These are phyloP conservation scores for Isabelozyma pseudorhagii DNA, from an alignment of 805 yeast species.

Conservation along the genomic window DNA sequence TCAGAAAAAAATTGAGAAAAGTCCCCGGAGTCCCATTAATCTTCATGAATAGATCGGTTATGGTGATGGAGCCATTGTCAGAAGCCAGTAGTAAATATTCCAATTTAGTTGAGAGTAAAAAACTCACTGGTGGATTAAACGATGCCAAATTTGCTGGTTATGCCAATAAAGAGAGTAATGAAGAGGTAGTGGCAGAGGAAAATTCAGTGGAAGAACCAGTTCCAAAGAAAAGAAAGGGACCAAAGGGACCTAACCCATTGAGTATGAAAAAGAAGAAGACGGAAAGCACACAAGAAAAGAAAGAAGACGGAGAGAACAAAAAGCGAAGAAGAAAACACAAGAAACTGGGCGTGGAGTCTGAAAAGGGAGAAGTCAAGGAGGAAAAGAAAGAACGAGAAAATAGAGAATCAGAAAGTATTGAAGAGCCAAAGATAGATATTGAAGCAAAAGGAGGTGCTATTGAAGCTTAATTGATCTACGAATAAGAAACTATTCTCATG, in stretches of 20 bases:
- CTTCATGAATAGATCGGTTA: slow-evolving; percentile 85
- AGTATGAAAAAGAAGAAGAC: slow-evolving; percentile 76
- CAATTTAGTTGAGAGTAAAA: slow-evolving; percentile 55
- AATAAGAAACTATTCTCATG: too few species aligned
- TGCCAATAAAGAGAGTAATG: slow-evolving; percentile 9
- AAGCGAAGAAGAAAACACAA: slow-evolving; percentile 24
- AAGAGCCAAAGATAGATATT: not conserved
- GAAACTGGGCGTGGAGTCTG: not conserved
- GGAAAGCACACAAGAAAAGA: slow-evolving; percentile 9
- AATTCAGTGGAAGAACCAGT: slow-evolving; percentile 8
- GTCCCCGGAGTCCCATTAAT: slow-evolving; percentile 90
- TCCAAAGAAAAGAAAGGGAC: slow-evolving; percentile 58
- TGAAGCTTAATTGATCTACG: not conserved
- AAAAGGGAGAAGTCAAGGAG: not conserved
- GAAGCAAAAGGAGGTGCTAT: not conserved
- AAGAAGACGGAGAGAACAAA: slow-evolving; percentile 5
- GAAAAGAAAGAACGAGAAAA: too few species aligned
- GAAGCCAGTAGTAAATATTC: slow-evolving; percentile 50
- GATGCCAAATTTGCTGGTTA: slow-evolving; percentile 52
- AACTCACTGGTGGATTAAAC: slow-evolving; percentile 78
- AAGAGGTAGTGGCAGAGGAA: slow-evolving; percentile 14
- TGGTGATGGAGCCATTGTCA: slow-evolving; percentile 94
- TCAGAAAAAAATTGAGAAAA: slow-evolving; percentile 65
- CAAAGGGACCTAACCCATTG: slow-evolving; percentile 85
- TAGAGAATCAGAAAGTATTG: not conserved